Percentiles rank a stretch among this genome's conserved stretches.
These are phyloP conservation scores for Lentinus polychrous DNA, from an alignment of 1,284 basidiomycete genomes.

Conservation along the genomic window DNA sequence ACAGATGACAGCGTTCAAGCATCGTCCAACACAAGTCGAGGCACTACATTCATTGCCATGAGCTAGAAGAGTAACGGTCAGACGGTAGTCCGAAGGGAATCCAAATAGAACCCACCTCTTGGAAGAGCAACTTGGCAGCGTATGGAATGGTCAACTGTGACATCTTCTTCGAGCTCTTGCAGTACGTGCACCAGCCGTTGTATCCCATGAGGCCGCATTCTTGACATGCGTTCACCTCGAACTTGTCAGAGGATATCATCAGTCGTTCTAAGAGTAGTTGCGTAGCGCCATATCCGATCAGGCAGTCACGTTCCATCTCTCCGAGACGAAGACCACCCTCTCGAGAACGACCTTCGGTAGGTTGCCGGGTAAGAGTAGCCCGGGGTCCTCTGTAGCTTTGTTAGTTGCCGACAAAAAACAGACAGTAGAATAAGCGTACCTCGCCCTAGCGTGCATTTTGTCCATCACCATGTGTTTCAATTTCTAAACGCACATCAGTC, in stretches of 20 bases:
- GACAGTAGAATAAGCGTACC: conserved; percentile 34
- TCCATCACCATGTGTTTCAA: conserved; percentile 97
- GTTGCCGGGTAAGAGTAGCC: conserved; percentile 94
- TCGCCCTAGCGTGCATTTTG: conserved; percentile 99
- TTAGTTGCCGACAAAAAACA: not conserved
- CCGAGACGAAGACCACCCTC: conserved; percentile 96
- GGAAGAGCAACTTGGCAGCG: conserved; percentile 94
- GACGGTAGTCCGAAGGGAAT: conserved; percentile 2
- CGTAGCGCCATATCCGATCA: conserved; percentile 94
- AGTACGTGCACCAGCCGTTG: conserved; percentile 93
- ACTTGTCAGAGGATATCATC: conserved; percentile 98
- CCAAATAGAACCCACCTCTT: conserved; percentile 65
- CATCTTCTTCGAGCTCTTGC: conserved; percentile 95
- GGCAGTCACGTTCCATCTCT: conserved; percentile 98
- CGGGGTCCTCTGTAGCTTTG: conserved; percentile 71
- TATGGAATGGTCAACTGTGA: conserved; percentile 97
- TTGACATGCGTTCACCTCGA: conserved; percentile 95
- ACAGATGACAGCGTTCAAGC: conserved; percentile 35
- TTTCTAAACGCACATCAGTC: conserved; percentile 10
- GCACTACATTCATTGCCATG: conserved; percentile 94
- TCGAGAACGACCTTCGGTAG: conserved; percentile 95
- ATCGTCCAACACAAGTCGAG: conserved; percentile 79
- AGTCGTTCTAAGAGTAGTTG: conserved; percentile 93
- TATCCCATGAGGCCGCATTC: conserved; percentile 96
- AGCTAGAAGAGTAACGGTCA: conserved; percentile 41